These are phyloP conservation scores for Gossypium thurberi DNA, from an alignment of 345 rosid genomes.

Conservation along the genomic window DNA sequence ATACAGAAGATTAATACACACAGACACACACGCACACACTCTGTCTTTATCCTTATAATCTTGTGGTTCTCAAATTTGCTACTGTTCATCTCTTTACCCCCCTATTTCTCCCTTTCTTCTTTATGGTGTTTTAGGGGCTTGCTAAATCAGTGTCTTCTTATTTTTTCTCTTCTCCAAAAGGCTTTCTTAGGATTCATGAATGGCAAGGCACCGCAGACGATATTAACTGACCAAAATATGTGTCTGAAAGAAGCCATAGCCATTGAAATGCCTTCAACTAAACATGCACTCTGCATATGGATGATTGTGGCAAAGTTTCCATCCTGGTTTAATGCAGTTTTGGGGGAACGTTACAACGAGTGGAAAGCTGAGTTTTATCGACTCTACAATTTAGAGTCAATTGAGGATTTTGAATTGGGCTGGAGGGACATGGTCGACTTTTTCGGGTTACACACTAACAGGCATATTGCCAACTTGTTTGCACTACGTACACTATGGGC, in stretches of 20 bases:
- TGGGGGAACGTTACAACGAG: constrained; percentile 86
- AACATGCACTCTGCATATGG: constrained; percentile 96
- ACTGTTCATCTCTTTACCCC: not conserved
- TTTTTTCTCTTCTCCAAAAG: constrained; percentile 29
- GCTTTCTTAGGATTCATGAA: constrained; percentile 75
- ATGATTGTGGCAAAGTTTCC: constrained; percentile 92
- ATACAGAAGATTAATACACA: not conserved
- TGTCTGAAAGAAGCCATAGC: constrained; percentile 92
- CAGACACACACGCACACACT: not conserved
- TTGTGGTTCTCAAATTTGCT: not conserved
- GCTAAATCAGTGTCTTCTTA: constrained; percentile 16
- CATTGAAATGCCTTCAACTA: constrained; percentile 71
- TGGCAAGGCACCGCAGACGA: constrained; percentile 87
- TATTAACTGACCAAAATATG: constrained; percentile 87
- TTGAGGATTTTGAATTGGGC: constrained; percentile 80
- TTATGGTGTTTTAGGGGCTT: not conserved
- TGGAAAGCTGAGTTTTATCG: constrained; percentile 91
- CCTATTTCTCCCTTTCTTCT: not conserved
- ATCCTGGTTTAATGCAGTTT: constrained; percentile 89
- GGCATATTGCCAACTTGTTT: constrained; percentile 69
- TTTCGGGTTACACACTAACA: constrained; percentile 78
- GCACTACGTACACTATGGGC: constrained; percentile 75
- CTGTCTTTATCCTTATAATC: not conserved
- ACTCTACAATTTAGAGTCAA: constrained; percentile 70
- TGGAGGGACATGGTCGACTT: constrained; percentile 89